Percentiles rank a stretch among this genome's conserved stretches.
These are phyloP conservation scores for Fusarium cyanostomum DNA, from an alignment of 2,329 filamentous ascomycete species.

Conservation along the genomic window DNA sequence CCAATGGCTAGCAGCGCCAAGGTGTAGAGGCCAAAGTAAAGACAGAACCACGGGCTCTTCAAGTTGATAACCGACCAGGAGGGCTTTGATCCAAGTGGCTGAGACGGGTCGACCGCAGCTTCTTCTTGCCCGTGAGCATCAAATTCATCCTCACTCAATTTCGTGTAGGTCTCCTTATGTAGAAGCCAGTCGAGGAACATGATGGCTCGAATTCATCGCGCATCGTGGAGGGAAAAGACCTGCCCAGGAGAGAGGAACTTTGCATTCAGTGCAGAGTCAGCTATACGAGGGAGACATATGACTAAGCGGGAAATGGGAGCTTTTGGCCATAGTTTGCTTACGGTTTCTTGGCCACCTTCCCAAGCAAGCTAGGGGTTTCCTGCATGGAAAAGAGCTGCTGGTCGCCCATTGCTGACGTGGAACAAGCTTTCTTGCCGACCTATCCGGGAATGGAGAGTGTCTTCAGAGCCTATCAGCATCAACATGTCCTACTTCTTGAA, in stretches of 20 bases:
- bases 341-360: background rate
- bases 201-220: background rate
- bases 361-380: background rate
- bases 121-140: background rate
- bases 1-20: background rate
- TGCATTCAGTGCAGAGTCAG: no score
- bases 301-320: background rate
- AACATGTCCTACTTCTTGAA: background rate
- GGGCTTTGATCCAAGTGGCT: background rate
- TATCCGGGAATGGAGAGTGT: background rate
- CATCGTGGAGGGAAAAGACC: no score
- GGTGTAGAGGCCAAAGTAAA: background rate
- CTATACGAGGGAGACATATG: no score
- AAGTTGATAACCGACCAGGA: background rate
- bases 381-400: background rate
- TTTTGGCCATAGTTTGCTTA: background rate
- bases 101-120: background rate
- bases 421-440: background rate
- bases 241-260: no score
- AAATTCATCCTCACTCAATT: background rate
- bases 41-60: background rate
- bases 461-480: background rate
- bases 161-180: background rate
- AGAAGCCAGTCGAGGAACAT: no score
- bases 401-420: background rate